Percentiles rank a stretch among this genome's conserved stretches.
Conservation (phyloP, 2,329 filamentous ascomycete genomes). For the Pseudogymnoascus sp. region DNA sequence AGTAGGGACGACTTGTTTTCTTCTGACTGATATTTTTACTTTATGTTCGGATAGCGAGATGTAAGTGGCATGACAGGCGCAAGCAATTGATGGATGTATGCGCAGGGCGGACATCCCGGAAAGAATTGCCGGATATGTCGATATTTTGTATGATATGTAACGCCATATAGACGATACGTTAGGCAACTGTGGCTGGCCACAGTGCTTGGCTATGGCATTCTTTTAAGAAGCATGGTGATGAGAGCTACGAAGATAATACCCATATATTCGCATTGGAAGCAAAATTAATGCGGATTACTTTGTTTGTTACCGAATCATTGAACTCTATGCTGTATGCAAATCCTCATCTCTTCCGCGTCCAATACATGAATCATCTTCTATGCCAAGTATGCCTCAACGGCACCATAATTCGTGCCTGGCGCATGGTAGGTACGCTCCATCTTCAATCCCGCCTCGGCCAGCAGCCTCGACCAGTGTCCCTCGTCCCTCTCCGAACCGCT, state of each 20-base stretch:
- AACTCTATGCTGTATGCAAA: background rate
- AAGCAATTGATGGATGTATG: background rate
- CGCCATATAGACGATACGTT: background rate
- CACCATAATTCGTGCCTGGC: conserved; percentile 7
- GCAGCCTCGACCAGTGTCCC: conserved; percentile 12
- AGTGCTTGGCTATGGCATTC: background rate
- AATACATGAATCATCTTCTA: background rate
- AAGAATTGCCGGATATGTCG: background rate
- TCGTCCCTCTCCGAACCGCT: conserved; percentile 12
- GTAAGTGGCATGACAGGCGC: background rate
- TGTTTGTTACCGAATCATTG: background rate
- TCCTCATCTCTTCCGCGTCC: background rate
- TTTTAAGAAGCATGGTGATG: background rate
- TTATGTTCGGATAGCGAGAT: background rate
- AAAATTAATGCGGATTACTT: background rate
- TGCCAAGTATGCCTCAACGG: conserved; percentile 7
- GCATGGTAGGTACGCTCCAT: conserved; percentile 9
- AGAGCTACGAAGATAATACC: background rate
- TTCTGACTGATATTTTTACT: background rate
- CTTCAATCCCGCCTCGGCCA: conserved; percentile 11
- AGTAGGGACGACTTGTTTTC: conserved; percentile 10
- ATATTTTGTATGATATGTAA: conserved; percentile 1
- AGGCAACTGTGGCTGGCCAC: background rate
- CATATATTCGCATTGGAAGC: background rate
- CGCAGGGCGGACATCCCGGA: background rate